These are phyloP conservation scores for Tricholoma hemisulphureum DNA, from an alignment of 768 basidiomycete genomes.

Conservation along the genomic window DNA sequence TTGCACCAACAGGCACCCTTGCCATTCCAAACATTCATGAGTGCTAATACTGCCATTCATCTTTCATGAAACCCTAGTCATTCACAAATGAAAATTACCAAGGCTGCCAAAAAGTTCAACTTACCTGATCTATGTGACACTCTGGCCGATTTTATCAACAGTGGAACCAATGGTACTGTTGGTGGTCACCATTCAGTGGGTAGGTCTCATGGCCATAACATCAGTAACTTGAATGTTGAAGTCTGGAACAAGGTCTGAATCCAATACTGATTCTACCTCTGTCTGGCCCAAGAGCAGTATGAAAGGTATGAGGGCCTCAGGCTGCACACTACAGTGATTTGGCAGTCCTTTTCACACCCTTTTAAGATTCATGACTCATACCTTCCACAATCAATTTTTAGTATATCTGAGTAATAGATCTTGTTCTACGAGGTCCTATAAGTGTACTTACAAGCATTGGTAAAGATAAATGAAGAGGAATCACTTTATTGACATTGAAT, in stretches of 20 bases:
- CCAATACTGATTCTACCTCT: background rate
- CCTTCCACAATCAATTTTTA: too few species aligned
- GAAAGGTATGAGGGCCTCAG: background rate
- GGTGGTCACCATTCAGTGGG: background rate
- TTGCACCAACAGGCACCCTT: background rate
- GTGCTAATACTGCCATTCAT: constrained; percentile 6
- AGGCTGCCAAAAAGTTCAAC: constrained; percentile 1
- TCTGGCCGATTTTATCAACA: background rate
- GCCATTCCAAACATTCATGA: background rate
- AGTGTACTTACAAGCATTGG: too few species aligned
- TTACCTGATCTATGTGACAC: constrained; percentile 6
- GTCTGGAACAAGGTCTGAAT: background rate
- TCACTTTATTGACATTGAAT: too few species aligned
- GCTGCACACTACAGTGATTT: too few species aligned
- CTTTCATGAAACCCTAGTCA: constrained; percentile 3
- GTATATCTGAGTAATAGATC: too few species aligned
- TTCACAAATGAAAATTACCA: background rate
- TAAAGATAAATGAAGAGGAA: too few species aligned
- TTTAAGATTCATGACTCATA: too few species aligned
- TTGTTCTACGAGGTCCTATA: too few species aligned
- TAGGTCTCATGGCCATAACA: background rate
- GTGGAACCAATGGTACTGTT: background rate
- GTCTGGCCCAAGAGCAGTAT: background rate
- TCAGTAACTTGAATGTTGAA: background rate
- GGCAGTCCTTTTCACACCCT: too few species aligned